Evolutionary conservation across 1,139 yeast genomes (phyloP).

Genomic region (Lodderomyces beijingensis): DNA sequence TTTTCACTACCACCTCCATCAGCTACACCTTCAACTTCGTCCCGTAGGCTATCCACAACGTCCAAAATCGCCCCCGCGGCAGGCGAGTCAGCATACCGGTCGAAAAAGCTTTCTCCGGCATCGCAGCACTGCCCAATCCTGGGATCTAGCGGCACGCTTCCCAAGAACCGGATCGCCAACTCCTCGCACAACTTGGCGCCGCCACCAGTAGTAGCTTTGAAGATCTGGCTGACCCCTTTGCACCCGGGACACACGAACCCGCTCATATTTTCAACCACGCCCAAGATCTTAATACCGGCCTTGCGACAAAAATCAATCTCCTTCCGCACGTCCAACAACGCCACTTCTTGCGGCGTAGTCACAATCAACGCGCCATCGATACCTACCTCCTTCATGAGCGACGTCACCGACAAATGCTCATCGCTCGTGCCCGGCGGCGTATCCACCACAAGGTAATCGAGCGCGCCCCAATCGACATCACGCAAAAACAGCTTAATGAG

Average conservation of each 20-base stretch:
- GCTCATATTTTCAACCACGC: constrained; percentile 95
- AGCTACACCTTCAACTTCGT: constrained; percentile 45
- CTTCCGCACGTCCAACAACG: constrained; percentile 88
- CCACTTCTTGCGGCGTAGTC: constrained; percentile 98
- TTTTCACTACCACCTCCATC: too few relatives aligned
- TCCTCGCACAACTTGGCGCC: constrained; percentile 83
- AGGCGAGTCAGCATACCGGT: constrained; percentile 84
- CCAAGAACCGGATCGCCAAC: constrained; percentile 69
- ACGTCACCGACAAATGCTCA: constrained; percentile 88
- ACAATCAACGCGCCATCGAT: constrained; percentile 94
- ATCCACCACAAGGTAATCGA: constrained; percentile 87
- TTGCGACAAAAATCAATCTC: constrained; percentile 93
- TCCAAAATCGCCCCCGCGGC: constrained; percentile 83
- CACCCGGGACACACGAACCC: constrained; percentile 98
- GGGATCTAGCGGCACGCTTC: constrained; percentile 94
- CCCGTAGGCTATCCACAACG: constrained; percentile 66
- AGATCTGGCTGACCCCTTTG: constrained; percentile 83
- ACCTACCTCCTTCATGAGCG: constrained; percentile 83
- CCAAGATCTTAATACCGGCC: constrained; percentile 80
- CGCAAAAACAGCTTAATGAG: constrained; percentile 89
- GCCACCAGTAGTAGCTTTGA: constrained; percentile 96
- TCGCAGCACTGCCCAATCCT: constrained; percentile 90
- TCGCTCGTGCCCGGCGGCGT: constrained; percentile 99
- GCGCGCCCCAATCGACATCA: constrained; percentile 94
- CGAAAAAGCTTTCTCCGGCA: constrained; percentile 80